Conservation (phyloP, 441 rosid genomes). For the Erodium moschatum region DNA sequence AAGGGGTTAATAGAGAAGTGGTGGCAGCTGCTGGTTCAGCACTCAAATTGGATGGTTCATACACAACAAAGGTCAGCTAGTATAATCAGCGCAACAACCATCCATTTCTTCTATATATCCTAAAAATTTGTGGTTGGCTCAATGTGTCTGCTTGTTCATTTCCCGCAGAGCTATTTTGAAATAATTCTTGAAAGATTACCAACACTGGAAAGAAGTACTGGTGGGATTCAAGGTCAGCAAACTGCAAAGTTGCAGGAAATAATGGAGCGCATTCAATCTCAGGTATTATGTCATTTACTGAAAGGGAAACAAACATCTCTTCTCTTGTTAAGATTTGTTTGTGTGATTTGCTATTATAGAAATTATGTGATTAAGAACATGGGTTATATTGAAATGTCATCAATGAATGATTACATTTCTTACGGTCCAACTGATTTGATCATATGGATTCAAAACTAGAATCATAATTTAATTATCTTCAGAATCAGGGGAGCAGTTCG, state of each 20-base stretch:
- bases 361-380: background rate
- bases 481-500: constrained; percentile 57
- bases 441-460: background rate
- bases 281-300: constrained; percentile 35
- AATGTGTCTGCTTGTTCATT: background rate
- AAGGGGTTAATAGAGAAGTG: constrained; percentile 90
- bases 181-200: constrained; percentile 81
- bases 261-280: constrained; percentile 82
- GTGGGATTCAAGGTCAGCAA: constrained; percentile 69
- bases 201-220: constrained; percentile 54
- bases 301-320: no score
- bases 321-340: background rate
- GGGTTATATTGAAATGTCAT: background rate
- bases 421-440: no score
- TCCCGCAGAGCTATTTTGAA: constrained; percentile 74
- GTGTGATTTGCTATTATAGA: background rate
- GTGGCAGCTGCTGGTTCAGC: constrained; percentile 89
- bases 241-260: constrained; percentile 85
- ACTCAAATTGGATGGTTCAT: constrained; percentile 78
- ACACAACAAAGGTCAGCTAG: constrained; percentile 75
- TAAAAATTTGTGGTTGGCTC: background rate
- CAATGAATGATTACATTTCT: no score
- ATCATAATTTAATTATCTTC: background rate
- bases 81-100: background rate
- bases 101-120: background rate